These are phyloP conservation scores for Tillandsia fasciculata DNA, from an alignment of 176 grass and related monocot genomes.

Conservation along the genomic window DNA sequence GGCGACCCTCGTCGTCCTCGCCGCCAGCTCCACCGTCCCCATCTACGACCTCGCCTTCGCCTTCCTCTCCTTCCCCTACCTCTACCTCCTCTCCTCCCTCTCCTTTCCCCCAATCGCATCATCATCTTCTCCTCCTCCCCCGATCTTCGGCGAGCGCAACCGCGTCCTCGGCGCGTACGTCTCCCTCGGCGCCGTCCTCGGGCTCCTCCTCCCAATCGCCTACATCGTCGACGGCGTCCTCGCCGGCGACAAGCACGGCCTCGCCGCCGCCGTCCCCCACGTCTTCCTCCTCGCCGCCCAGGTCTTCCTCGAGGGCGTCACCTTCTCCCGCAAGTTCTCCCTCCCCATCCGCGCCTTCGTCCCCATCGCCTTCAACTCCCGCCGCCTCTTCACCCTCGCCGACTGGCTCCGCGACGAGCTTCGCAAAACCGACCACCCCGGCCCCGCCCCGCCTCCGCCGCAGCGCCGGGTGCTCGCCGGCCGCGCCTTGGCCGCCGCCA, in stretches of 20 bases:
- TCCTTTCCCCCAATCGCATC: not conserved
- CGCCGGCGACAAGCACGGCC: slow-evolving; percentile 25
- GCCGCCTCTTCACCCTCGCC: slow-evolving; percentile 57
- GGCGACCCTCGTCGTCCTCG: slow-evolving; percentile 29
- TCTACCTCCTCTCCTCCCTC: slow-evolving; percentile 10
- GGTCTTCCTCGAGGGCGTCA: slow-evolving; percentile 71
- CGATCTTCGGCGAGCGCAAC: slow-evolving; percentile 2
- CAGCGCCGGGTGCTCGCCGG: slow-evolving; percentile 29
- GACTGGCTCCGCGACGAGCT: slow-evolving; percentile 58
- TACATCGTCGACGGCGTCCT: slow-evolving; percentile 65
- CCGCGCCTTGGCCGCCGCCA: slow-evolving; percentile 40
- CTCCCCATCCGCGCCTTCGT: slow-evolving; percentile 57
- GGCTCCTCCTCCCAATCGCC: slow-evolving; percentile 51
- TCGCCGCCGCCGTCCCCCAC: slow-evolving; percentile 48
- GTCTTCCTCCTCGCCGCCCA: slow-evolving; percentile 71
- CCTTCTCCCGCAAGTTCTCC: slow-evolving; percentile 49
- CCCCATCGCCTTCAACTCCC: slow-evolving; percentile 51
- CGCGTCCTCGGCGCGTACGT: slow-evolving; percentile 32
- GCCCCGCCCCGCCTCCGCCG: not conserved
- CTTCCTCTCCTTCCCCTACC: slow-evolving; percentile 16
- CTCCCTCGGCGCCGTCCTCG: slow-evolving; percentile 33
- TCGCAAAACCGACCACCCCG: slow-evolving; percentile 18
- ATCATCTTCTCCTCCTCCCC: slow-evolving; percentile 16
- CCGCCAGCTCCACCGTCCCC: slow-evolving; percentile 1
- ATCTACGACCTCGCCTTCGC: slow-evolving; percentile 3